Percentiles rank a stretch among this genome's conserved stretches.
phyloP scores from a whole-genome alignment of 2,329 filamentous ascomycete species.

The Didymella arachidicola region DNA sequence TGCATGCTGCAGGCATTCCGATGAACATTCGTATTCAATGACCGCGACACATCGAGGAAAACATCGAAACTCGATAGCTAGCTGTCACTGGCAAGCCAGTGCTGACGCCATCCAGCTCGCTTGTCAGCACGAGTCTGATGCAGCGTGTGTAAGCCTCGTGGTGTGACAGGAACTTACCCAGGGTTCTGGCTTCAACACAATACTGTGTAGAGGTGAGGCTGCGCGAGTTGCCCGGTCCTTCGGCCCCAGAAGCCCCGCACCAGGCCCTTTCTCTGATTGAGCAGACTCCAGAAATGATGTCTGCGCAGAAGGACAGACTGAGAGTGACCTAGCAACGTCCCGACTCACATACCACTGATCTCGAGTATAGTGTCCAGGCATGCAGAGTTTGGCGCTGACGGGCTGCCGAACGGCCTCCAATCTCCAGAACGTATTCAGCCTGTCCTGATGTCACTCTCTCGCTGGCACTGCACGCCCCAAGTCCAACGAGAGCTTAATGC shows the following conservation, averaged over 20 bases:
- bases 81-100: neutral
- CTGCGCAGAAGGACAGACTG: neutral
- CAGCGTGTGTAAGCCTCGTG: constrained; percentile 7
- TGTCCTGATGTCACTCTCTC: neutral
- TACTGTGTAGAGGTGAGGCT: neutral
- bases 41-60: neutral
- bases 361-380: neutral
- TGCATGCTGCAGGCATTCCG: neutral
- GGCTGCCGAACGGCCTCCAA: neutral
- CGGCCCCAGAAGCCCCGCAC: constrained; percentile 1
- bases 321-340: neutral
- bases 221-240: constrained; percentile 4
- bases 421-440: neutral
- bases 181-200: neutral
- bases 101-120: constrained; percentile 1
- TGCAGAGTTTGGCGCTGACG: neutral
- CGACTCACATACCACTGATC: neutral
- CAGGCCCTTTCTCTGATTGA: neutral
- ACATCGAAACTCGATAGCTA: neutral
- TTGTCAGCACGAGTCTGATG: neutral
- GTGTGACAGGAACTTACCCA: neutral
- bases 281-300: constrained; percentile 5
- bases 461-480: constrained; percentile 1
- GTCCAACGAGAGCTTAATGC: neutral
- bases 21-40: neutral